Evolutionary conservation across 108 stramenopile genomes (phyloP), one percentile per base, ranked within the genome.

Genomic region (Skeletonema grethae): DNA sequence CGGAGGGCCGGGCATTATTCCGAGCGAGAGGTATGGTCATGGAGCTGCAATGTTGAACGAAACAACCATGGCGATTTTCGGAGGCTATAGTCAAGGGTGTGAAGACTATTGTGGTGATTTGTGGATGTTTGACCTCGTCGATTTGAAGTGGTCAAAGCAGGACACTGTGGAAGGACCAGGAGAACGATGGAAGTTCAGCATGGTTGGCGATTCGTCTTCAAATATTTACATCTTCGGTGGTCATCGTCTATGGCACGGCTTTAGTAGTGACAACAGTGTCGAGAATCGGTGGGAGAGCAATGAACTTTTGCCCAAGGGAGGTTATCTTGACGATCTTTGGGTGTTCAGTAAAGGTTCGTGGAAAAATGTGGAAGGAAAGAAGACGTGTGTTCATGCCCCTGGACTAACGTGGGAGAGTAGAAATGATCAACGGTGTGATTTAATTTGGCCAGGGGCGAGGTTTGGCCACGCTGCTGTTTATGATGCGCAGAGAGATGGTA

Each of bases 211-310:
- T 57, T 69, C 50, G 59, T 46, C 18, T 18, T 43, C 68, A 18
- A 38, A 36, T 2, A 62, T 31, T 31, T 74, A 76, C 46, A 35
- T 93, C 39, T 95, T 93, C 68, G 94, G 94, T n/a, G 94, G 94
- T 2, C 90, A 92, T 53, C 86, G 94, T 2, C 68, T 95, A 31
- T 95, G 94, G 94, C 92, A 95, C 61, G 94, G 94, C 2, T 92
- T 91, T 56, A 64, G 82, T 24, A 41, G 31, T 10, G 92, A 93
- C 58, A 95, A 95, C 84, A 77, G 60, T n/a, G 74, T 68, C 58
- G 81, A 74, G 1, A 93, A 93, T 73, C 22, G 61, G 10, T 95
- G 89, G 89, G 28, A 62, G 28, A 70, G 65, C 62, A 84, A 63
- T 41, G 83, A 70, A 28, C 16, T 70, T 30, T 63, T 85, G 22